Conservation (phyloP, 768 basidiomycete species). For the Lentinus brumalis region DNA sequence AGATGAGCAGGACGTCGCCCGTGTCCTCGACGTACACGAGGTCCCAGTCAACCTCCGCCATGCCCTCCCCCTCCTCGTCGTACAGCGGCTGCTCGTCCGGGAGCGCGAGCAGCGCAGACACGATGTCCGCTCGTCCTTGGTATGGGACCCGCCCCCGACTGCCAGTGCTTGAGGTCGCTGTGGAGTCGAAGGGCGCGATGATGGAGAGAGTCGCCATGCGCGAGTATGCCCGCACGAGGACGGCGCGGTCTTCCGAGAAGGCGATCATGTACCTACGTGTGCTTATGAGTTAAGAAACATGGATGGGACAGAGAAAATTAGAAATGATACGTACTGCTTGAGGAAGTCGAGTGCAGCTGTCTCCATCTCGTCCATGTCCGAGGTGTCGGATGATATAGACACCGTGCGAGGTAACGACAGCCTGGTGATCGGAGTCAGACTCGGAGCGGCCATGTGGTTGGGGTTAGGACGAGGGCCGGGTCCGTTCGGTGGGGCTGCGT, state of each 20-base stretch:
- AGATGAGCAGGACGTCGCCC: constrained; percentile 21
- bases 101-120: constrained; percentile 23
- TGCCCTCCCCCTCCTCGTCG: not conserved
- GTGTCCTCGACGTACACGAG: constrained; percentile 10
- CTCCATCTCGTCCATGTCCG: constrained; percentile 1
- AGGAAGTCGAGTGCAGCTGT: constrained; percentile 14
- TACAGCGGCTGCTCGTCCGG: constrained; percentile 16
- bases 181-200: not conserved
- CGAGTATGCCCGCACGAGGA: constrained; percentile 26
- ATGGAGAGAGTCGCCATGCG: constrained; percentile 26
- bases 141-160: not conserved
- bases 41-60: constrained; percentile 18
- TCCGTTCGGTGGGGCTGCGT: too few species aligned
- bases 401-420: not conserved
- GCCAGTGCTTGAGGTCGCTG: not conserved
- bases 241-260: constrained; percentile 23
- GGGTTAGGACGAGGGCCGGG: too few species aligned
- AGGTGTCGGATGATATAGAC: not conserved
- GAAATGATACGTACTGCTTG: constrained; percentile 5
- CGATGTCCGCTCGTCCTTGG: constrained; percentile 20
- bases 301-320: not conserved
- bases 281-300: not conserved
- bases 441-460: too few species aligned
- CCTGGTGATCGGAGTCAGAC: too few species aligned
- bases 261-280: constrained; percentile 20